phyloP scores from a whole-genome alignment of 75 land plant species.

The Cunninghamia lanceolata region DNA sequence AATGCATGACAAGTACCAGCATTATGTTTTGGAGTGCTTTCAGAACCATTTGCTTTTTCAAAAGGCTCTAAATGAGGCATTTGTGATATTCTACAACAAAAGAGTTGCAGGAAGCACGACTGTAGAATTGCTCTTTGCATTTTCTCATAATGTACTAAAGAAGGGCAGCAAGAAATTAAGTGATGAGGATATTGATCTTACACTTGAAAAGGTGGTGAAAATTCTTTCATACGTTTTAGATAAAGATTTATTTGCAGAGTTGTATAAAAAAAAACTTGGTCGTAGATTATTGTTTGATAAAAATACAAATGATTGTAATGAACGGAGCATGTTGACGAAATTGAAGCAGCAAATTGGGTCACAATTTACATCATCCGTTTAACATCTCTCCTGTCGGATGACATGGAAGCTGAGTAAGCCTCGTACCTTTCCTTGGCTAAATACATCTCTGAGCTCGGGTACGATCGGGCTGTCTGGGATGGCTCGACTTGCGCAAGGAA shows the following conservation, averaged over 20 bases:
- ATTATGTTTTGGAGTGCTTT: slow-evolving; percentile 82
- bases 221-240: too few species aligned
- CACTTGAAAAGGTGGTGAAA: slow-evolving; percentile 74
- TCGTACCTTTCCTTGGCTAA: too few species aligned
- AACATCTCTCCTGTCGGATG: too few species aligned
- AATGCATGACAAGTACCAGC: slow-evolving; percentile 85
- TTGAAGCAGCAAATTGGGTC: slow-evolving; percentile 94
- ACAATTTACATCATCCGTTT: too few species aligned
- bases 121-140: slow-evolving; percentile 84
- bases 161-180: slow-evolving; percentile 92
- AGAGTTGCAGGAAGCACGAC: slow-evolving; percentile 87
- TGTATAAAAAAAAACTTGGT: slow-evolving; percentile 76
- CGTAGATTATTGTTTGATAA: slow-evolving; percentile 85
- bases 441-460: too few species aligned
- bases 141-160: slow-evolving; percentile 85
- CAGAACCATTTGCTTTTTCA: slow-evolving; percentile 82
- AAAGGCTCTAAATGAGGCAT: slow-evolving; percentile 95
- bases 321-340: slow-evolving; percentile 88
- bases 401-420: too few species aligned
- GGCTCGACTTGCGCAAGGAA: too few species aligned
- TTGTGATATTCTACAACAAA: slow-evolving; percentile 89
- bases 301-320: slow-evolving; percentile 85
- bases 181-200: slow-evolving; percentile 93
- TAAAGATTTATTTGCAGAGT: too few species aligned
- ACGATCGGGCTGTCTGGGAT: too few species aligned